These are phyloP conservation scores for Xerocomus brunneocitrinus DNA, from an alignment of 768 basidiomycete genomes.

Conservation along the genomic window DNA sequence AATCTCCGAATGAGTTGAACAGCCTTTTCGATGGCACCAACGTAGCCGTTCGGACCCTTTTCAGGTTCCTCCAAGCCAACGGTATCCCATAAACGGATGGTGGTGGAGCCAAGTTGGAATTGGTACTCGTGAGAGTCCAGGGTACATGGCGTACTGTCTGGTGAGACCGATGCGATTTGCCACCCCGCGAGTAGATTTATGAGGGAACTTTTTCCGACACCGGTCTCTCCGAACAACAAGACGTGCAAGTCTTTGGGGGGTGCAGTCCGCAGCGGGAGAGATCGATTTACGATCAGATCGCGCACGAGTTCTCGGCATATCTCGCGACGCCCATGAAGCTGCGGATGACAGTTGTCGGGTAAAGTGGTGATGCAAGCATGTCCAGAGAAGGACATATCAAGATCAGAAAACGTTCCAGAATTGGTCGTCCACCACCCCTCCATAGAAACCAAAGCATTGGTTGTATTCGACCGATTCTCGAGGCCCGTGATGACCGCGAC, in stretches of 20 bases:
- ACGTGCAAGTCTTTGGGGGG: conserved; percentile 28
- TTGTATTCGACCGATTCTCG: conserved; percentile 19
- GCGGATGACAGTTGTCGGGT: conserved; percentile 18
- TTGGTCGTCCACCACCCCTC: conserved; percentile 38
- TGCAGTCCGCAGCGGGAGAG: conserved; percentile 15
- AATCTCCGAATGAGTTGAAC: conserved; percentile 33
- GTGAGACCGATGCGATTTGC: conserved; percentile 21
- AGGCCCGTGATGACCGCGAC: conserved; percentile 30
- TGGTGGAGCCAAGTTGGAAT: conserved; percentile 19
- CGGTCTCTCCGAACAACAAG: conserved; percentile 38
- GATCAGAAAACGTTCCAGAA: conserved; percentile 19
- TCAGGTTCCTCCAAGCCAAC: conserved; percentile 31
- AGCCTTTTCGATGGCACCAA: conserved; percentile 29
- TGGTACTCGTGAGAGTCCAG: conserved; percentile 27
- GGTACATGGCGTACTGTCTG: conserved; percentile 31
- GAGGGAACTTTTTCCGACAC: conserved; percentile 23
- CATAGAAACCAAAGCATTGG: conserved; percentile 21
- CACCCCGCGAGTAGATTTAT: conserved; percentile 28
- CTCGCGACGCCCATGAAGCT: conserved; percentile 17
- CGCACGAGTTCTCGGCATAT: conserved; percentile 17
- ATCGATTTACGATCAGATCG: conserved; percentile 11
- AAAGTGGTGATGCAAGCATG: conserved; percentile 39
- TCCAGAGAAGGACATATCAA: conserved; percentile 30
- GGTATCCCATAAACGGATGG: conserved; percentile 31
- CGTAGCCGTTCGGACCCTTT: conserved; percentile 13